Evolutionary conservation across 2,329 filamentous ascomycete species (phyloP), one percentile per base, ranked within the genome.

Genomic region (Talaromyces rugulosus): DNA sequence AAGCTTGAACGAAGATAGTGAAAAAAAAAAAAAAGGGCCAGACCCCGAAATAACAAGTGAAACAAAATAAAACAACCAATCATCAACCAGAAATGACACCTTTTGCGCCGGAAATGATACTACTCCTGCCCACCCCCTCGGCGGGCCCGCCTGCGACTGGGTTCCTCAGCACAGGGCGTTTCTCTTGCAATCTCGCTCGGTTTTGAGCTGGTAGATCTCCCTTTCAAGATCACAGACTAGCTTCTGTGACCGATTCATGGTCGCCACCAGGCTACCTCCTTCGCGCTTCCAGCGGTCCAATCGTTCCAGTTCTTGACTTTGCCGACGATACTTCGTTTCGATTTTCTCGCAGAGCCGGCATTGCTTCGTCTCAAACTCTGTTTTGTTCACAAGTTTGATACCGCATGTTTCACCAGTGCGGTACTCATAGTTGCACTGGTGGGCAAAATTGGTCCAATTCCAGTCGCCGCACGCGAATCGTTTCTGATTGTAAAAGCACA

Each of bases 401-500:
- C 94, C 94, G 79, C 94, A 98, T 42, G 94, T 97, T 82, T 98
- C 94, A 71, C 94, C 94, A 68, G 91, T 96, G 67, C 94, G 90
- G 80, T 96, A 96, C 77, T 97, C 94, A 78, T 92, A 92, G 77
- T 90, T 89, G 84, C 94, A 98, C 75, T 96, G 93, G 77, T 93
- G 86, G 67, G 90, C 88, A 82, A 97, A 97, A 80, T 89, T 89
- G 67, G 91, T 90, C 93, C 93, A 98, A 78, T 92, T 92, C 89
- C 90, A 96, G 83, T 92, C 94, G 72, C 90, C 90, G 80, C 94
- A 98, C 62, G 78, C 78, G 85, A 90, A 96, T 69, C 87, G 85
- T 76, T 89, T 92, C 78, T 94, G 90, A 72, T 97, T 92, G 82
- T 93, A 98, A 83, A 95, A 97, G 82, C 94, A 97, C 94, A 98